A percentile compares a stretch with the other conserved stretches of the same genome.
Conservation (phyloP, 2,329 filamentous ascomycete genomes). For the Ophiostoma himal-ulmi region DNA sequence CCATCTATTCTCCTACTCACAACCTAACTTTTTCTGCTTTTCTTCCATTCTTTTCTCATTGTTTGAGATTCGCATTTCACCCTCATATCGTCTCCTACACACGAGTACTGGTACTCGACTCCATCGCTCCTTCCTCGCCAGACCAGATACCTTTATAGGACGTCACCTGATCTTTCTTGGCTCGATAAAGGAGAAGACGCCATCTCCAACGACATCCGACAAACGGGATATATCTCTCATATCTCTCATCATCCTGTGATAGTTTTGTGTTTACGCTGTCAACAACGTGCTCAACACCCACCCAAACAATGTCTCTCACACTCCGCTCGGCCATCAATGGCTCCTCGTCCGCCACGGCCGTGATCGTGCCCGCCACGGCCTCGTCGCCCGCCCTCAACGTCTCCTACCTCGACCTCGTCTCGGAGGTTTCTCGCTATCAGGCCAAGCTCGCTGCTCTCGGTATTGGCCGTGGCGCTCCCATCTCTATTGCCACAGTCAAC, state of each 20-base stretch:
- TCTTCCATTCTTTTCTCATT: background rate
- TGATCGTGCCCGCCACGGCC: conserved; percentile 65
- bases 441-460: conserved; percentile 70
- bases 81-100: background rate
- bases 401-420: conserved; percentile 61
- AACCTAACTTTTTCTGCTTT: background rate
- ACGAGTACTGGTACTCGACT: conserved; percentile 1
- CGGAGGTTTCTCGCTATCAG: conserved; percentile 67
- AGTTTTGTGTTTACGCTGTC: background rate
- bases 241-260: too few relatives aligned
- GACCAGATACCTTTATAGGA: background rate
- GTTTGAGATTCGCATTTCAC: background rate
- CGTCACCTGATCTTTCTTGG: conserved; percentile 1
- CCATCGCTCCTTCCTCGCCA: conserved; percentile 5
- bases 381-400: conserved; percentile 49
- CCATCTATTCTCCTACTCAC: background rate
- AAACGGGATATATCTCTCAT: too few relatives aligned
- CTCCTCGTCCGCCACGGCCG: conserved; percentile 46
- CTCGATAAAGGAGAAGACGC: background rate
- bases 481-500: conserved; percentile 78
- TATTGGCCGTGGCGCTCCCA: conserved; percentile 61
- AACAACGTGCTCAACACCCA: background rate
- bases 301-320: conserved; percentile 37
- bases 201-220: background rate
- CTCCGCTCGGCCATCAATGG: conserved; percentile 48